Base-by-base conservation (phyloP, 371 early-diverging fungal species). In the Coemansia sp. region DNA sequence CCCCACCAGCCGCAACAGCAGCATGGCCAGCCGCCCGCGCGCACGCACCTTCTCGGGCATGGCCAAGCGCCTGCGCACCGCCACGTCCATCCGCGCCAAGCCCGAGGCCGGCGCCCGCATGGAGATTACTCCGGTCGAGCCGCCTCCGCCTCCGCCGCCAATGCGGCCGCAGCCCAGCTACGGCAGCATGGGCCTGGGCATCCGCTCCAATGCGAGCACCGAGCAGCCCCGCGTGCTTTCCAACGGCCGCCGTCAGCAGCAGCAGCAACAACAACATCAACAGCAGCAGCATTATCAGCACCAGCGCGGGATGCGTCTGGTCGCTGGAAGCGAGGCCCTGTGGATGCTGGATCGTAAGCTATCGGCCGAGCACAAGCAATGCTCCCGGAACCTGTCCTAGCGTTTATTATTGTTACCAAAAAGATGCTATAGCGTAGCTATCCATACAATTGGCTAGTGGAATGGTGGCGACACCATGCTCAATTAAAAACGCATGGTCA, bases 41-140 rank as follows among this genome's bases (percentile, higher is more conserved):
- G 63, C 72, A 1, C 46, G 67, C 11, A 72, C 72, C 1, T 72
- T 67, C 18, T 67, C 67, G 24, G 72, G 67, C 2, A 58, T 66
- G 64, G 64, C 49, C n/a, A 72, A 72, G 58, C 63, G 72, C 0
- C 31, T 67, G 54, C 68, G 72, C 8, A 60, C 57, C 14, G 65
- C 32, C 18, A 36, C 40, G 46, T 37, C 59, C 36, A 6, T 37
- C 18, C 36, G 55, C 24, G 33, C 53, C 11, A 14, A 16, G 51
- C 55, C 40, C 9, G 24, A 44, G 16, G 37, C 42, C 9, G 51
- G 37, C 18, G 60, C 46, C 33, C 46, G 18, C 18, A 46, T 46
- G 46, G 46, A 46, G 18, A 46, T 46, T 46, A 16, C 24, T 1
- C 24, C 24, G 24, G 24, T 9, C 38, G 38, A 11, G 6, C 38